Conservation (phyloP, 75 land plant species). For the Pinus tabuliformis region DNA sequence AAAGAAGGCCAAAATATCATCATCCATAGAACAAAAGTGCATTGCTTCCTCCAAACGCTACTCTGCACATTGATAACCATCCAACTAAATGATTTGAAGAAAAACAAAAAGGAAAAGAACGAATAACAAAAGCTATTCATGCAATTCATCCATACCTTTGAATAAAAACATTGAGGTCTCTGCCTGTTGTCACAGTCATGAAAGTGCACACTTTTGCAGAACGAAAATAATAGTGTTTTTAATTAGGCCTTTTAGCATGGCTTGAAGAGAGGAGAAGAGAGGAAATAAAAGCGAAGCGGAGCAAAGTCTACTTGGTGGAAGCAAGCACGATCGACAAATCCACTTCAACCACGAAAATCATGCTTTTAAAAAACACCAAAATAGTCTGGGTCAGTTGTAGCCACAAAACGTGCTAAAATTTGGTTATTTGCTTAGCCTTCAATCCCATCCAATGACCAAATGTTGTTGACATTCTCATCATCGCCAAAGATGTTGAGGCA, state of each 20-base stretch:
- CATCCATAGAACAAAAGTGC: not conserved
- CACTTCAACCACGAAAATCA: conserved; percentile 5
- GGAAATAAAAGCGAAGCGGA: not conserved
- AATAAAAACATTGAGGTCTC: not conserved
- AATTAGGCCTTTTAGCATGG: not conserved
- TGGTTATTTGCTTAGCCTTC: not conserved
- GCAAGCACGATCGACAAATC: conserved; percentile 1
- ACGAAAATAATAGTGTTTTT: not conserved
- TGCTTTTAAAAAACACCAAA: not conserved
- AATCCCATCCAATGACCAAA: not conserved
- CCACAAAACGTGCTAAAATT: not conserved
- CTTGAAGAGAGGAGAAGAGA: not conserved
- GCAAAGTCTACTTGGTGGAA: not conserved
- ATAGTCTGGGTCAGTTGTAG: not conserved
- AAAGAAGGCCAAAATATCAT: too few relatives aligned
- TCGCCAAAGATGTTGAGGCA: not conserved
- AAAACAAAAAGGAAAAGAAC: not conserved
- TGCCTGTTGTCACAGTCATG: not conserved
- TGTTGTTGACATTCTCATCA: not conserved
- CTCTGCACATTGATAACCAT: too few relatives aligned
- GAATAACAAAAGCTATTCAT: not conserved
- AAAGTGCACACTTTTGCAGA: not conserved
- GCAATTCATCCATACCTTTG: not conserved
- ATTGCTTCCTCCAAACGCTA: too few relatives aligned
- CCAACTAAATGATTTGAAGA: too few relatives aligned